Evolutionary conservation across 1,284 basidiomycete species (phyloP), one percentile per base, ranked within the genome.

Genomic region (Porogramme epimiltina): DNA sequence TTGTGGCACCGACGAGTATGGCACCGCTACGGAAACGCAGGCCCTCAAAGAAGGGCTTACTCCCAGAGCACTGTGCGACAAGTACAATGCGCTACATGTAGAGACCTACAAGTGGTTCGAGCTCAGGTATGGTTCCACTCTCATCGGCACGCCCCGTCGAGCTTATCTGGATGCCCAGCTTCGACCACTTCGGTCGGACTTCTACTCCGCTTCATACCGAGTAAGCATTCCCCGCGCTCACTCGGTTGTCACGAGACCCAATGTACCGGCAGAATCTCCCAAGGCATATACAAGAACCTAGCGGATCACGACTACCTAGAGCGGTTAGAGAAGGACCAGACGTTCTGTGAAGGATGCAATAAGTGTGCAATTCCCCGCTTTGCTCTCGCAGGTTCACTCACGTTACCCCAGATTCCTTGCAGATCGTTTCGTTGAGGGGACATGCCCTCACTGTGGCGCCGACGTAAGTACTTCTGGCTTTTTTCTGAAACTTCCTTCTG

Each of bases 1-100:
- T 58, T 99, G 97, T 70, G 97, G 97, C 42, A 99, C 97, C 4
- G 96, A 99, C 69, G 96, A 99, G 73, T 99, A 99, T 65, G 96
- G 96, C 28, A 99, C 96, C 2, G 96, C 96, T 0, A 98, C 97
- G 1, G 96, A 99, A 78, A 98, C 95, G 2, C 91, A 97, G 73
- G 97, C 96, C 3, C 72, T 98, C 53, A 97, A 98, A 69, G 97
- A 99, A 69, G 88, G 89, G 1, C 76, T 98, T 23, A 87, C 91
- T 6, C 94, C 97, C 0, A 78, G 82, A 61, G 85, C 91, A 66
- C 80, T 99, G 3, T 97, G 94, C 70, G 93, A 97, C 73, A 97
- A 98, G 75, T 98, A 98, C 70, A 78, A 96, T 66, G 79, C 82
- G 25, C 77, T 98, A 13, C 96, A 99, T 65, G 87, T 85, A 51